Conservation (phyloP, 768 basidiomycete species). For the Ephemerocybe angulata region DNA sequence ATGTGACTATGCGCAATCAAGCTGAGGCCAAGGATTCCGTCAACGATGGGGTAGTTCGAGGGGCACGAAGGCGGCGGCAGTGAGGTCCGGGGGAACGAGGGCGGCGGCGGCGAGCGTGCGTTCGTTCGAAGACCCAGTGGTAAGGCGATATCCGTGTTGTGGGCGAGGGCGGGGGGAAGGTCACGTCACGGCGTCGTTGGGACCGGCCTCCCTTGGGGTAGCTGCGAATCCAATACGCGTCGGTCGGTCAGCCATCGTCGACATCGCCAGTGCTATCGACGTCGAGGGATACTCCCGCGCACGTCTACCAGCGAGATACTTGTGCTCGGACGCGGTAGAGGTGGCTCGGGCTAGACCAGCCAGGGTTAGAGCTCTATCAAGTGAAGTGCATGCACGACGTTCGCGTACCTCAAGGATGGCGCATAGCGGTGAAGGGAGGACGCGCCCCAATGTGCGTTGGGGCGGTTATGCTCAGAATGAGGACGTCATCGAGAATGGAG, state of each 20-base stretch:
- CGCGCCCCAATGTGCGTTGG: too few relatives aligned
- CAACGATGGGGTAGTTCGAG: conserved; percentile 80
- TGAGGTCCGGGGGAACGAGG: too few relatives aligned
- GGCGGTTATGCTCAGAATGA: too few relatives aligned
- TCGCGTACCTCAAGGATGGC: too few relatives aligned
- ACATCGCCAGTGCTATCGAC: neutral
- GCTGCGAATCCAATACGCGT: conserved; percentile 47
- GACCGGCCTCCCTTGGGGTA: conserved; percentile 83
- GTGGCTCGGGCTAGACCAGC: conserved; percentile 7
- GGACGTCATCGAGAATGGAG: too few relatives aligned
- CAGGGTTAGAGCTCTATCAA: too few relatives aligned
- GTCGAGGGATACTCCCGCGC: conserved; percentile 35
- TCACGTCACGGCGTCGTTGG: conserved; percentile 93
- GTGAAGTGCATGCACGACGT: too few relatives aligned
- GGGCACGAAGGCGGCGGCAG: conserved; percentile 84
- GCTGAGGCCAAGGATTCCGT: conserved; percentile 83
- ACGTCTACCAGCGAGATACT: conserved; percentile 74
- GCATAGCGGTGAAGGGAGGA: too few relatives aligned
- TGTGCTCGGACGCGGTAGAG: conserved; percentile 28
- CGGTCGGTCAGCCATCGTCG: neutral
- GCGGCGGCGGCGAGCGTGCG: too few relatives aligned
- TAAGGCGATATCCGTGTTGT: conserved; percentile 89
- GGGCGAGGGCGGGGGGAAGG: conserved; percentile 79
- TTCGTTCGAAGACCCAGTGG: conserved; percentile 91
- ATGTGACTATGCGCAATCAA: conserved; percentile 95